Evolutionary conservation across 2,329 filamentous ascomycete genomes (phyloP), one percentile per base, ranked within the genome.

Genomic region (Colletotrichum liaoningense): DNA sequence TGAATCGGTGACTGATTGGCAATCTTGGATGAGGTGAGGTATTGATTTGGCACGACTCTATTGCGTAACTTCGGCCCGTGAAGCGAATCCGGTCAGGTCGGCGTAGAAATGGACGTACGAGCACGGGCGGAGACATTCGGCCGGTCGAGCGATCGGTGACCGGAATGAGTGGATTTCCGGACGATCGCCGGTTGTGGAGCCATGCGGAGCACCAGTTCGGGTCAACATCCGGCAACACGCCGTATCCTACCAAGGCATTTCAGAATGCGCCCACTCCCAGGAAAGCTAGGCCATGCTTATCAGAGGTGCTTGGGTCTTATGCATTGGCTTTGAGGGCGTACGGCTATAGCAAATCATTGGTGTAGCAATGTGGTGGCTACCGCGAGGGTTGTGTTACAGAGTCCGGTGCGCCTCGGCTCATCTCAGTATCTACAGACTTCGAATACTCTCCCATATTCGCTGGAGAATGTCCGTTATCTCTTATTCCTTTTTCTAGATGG

Each of bases 141-240:
- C 9, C 8, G 28, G 28, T 46, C 54, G 54, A 33, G 30, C 28
- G 30, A 12, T 46, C 30, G 22, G 24, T 28, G 2, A 6, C 8
- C 62, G 28, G 62, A 28, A n/a, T 28, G 8, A 14, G 30, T 63
- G 63, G 67, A 11, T 26, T 49, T 38, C 62, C 62, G 62, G 38
- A 3, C 12, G 19, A 28, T 22, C 54, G 35, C 24, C 52, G 60
- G 28, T 35, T 35, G 33, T 35, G 33, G 33, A 5, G 33, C 33
- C 4, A 35, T 4, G 14, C 26, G 28, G 7, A 38, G n/a, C 56
- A 16, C 9, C 28, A 16, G 5, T n/a, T 33, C 54, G 26, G 49
- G 26, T 14, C n/a, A 28, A 24, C 11, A 9, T 14, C 26, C 19
- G 60, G 42, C 60, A 8, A 54, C 11, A n/a, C 26, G 12, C 24